phyloP scores from a whole-genome alignment of 208 protist genomes.

The Zelonia costaricensis region DNA sequence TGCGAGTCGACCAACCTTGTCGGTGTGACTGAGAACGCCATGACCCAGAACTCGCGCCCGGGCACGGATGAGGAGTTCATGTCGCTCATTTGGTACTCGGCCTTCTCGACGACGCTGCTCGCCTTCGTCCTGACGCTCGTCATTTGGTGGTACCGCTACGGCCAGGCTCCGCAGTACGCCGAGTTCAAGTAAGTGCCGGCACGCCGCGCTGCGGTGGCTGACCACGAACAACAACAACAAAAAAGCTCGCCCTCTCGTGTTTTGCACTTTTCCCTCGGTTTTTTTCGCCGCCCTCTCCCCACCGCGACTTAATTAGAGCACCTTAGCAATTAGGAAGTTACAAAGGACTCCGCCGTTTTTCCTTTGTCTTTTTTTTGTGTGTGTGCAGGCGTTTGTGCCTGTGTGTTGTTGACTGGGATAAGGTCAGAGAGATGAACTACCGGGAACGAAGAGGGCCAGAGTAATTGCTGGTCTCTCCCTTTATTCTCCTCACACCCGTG shows the following conservation, averaged over 20 bases:
- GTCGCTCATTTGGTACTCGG: constrained; percentile 84
- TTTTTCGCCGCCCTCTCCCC: constrained; percentile 9
- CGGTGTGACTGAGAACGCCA: constrained; percentile 72
- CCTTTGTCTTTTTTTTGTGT: neutral
- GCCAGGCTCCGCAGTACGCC: constrained; percentile 80
- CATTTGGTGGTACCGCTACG: constrained; percentile 89
- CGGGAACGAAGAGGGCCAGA: too few relatives aligned
- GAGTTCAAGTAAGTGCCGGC: constrained; percentile 69
- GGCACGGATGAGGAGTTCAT: constrained; percentile 92
- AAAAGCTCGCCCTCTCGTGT: constrained; percentile 8
- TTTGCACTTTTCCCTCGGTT: constrained; percentile 8
- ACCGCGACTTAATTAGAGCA: constrained; percentile 3
- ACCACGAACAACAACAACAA: neutral
- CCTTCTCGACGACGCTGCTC: constrained; percentile 63
- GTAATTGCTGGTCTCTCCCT: too few relatives aligned
- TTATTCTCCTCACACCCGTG: too few relatives aligned
- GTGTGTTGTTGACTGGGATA: neutral
- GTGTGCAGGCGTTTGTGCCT: neutral
- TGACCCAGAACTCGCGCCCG: constrained; percentile 78
- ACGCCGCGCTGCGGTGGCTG: neutral
- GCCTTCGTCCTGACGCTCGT: constrained; percentile 62
- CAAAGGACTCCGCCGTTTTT: constrained; percentile 2
- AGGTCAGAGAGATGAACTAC: too few relatives aligned
- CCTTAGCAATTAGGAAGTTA: constrained; percentile 18
- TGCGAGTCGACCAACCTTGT: constrained; percentile 86